Evolutionary conservation across 495 filamentous ascomycete genomes (phyloP).

Genomic region (Cetradonia linearis): DNA sequence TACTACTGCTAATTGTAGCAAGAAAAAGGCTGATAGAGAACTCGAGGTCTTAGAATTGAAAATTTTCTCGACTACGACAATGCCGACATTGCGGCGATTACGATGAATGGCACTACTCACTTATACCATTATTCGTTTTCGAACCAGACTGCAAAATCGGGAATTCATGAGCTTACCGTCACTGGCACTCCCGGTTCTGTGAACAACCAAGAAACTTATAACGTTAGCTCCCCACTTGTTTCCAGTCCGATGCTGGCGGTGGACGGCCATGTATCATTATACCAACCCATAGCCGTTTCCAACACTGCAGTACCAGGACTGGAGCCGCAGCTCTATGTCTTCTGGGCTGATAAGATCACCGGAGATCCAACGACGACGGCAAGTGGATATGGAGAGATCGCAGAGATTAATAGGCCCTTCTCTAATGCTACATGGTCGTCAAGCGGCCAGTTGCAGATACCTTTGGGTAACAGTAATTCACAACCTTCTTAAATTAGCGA

Average conservation of each 20-base stretch:
- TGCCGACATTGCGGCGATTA: constrained; percentile 21
- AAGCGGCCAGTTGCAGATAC: constrained; percentile 9
- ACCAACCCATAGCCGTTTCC: constrained; percentile 19
- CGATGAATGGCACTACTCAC: constrained; percentile 19
- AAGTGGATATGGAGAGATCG: constrained; percentile 14
- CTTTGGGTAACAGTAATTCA: constrained; percentile 18
- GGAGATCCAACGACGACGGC: constrained; percentile 9
- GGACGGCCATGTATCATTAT: constrained; percentile 12
- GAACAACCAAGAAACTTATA: constrained; percentile 23
- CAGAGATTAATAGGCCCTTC: constrained; percentile 6
- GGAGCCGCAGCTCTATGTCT: constrained; percentile 12
- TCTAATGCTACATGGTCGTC: constrained; percentile 14
- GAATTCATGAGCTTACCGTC: constrained; percentile 22
- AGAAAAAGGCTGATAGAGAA: background rate
- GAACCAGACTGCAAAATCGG: background rate
- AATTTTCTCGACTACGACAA: constrained; percentile 17
- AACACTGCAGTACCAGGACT: constrained; percentile 16
- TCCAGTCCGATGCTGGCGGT: constrained; percentile 12
- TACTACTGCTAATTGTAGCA: background rate
- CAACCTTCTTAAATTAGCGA: background rate
- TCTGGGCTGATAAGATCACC: constrained; percentile 20
- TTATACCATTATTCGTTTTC: constrained; percentile 21
- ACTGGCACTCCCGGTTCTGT: constrained; percentile 13
- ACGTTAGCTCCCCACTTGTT: constrained; percentile 19
- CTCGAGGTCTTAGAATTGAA: constrained; percentile 12